Evolutionary conservation across 169 alveolate genomes (phyloP), one percentile per base, ranked within the genome.

Genomic region (Babesia sp.): DNA sequence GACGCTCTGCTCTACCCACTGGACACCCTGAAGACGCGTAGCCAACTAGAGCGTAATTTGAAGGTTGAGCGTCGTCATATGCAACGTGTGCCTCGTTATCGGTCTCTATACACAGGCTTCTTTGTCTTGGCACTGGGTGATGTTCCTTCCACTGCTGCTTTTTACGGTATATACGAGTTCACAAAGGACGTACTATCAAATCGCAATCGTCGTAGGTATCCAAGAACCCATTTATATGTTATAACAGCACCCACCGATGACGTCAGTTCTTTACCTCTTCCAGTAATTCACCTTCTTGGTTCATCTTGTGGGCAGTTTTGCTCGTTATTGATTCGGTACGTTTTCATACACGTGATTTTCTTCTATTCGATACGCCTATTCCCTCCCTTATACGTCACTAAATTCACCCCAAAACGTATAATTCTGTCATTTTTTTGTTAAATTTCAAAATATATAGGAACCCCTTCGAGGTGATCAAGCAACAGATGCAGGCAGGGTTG

Each of bases 401-500:
- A n/a, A n/a, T n/a, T n/a, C n/a, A n/a, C n/a, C n/a, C n/a, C n/a
- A n/a, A n/a, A n/a, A n/a, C n/a, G n/a, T n/a, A n/a, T n/a, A n/a
- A n/a, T n/a, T n/a, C n/a, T n/a, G n/a, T n/a, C n/a, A n/a, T n/a
- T n/a, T n/a, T n/a, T n/a, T n/a, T n/a, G n/a, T 8, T 24, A 6
- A 8, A 1, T 28, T 9, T 22, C 51, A 63, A 33, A n/a, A 51
- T 56, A 58, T 55, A 37, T 67, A 89, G 98, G 70, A 84, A 87
- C 68, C 98, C 98, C 20, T 94, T 94, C 72, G 98, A 95, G 83
- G 94, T 94, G 41, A 86, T 95, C 29, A 95, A 95, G 83, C 94
- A 94, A 84, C 94, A 90, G 75, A 84, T 91, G 84, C 95, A 95
- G 79, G 90, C 92, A 29, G 95, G 97, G 11, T 51, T 87, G 33